These are phyloP conservation scores for Fusarium miscanthi DNA, from an alignment of 2,329 filamentous ascomycete species.

Conservation along the genomic window DNA sequence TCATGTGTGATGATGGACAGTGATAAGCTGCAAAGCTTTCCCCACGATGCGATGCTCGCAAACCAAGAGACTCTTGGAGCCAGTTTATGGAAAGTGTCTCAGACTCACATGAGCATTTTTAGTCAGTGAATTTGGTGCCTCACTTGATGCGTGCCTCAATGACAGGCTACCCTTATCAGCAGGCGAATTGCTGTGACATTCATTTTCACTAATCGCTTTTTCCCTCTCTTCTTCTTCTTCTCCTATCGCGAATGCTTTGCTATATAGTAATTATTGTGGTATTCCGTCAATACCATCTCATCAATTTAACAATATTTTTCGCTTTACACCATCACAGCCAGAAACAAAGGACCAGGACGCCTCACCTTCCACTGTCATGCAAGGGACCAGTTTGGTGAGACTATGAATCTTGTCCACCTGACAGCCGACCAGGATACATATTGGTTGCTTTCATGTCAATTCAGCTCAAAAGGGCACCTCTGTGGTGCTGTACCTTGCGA, in stretches of 20 bases:
- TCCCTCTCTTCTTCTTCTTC: neutral
- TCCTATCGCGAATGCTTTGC: neutral
- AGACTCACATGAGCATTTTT: neutral
- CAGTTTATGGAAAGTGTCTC: neutral
- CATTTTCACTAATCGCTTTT: neutral
- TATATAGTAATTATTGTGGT: neutral
- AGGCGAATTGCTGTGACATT: neutral
- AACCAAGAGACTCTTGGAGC: constrained; percentile 1
- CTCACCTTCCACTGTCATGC: constrained; percentile 25
- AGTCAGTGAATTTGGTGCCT: neutral
- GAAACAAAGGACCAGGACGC: constrained; percentile 6
- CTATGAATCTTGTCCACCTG: constrained; percentile 21
- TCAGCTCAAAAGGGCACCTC: constrained; percentile 24
- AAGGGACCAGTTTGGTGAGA: constrained; percentile 41
- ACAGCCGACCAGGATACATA: constrained; percentile 23
- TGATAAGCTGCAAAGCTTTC: constrained; percentile 7
- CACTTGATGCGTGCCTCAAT: neutral
- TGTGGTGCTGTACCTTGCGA: constrained; percentile 14
- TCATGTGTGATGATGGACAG: constrained; percentile 18
- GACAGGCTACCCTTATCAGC: neutral
- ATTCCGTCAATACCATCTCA: neutral
- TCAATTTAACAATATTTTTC: neutral
- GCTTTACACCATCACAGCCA: constrained; percentile 9
- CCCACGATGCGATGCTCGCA: constrained; percentile 13
- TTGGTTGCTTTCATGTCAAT: constrained; percentile 17